Percentiles rank a stretch among this genome's conserved stretches.
Conservation (phyloP, 208 protist genomes). For the Wallacemonas sp. region DNA sequence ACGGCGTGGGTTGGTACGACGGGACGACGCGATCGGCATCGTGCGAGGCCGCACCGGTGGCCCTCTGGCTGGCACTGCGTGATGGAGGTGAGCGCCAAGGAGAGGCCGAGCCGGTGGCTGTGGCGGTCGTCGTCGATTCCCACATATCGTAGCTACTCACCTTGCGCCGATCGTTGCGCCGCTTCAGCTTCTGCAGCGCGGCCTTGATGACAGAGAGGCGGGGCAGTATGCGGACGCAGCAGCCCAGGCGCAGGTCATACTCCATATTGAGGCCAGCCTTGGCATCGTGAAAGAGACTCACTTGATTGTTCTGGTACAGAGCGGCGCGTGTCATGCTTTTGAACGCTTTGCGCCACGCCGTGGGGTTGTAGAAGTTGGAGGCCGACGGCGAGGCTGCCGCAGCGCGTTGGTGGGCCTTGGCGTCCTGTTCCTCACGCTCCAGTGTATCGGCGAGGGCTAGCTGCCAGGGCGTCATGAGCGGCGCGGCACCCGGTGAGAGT, state of each 20-base stretch:
- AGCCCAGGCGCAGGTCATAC: conserved; percentile 40
- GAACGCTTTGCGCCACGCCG: conserved; percentile 40
- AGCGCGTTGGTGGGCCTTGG: conserved; percentile 3
- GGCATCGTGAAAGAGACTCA: conserved; percentile 44
- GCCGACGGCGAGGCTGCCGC: conserved; percentile 22
- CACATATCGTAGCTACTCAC: conserved; percentile 21
- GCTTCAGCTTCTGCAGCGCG: conserved; percentile 22
- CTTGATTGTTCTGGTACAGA: conserved; percentile 33
- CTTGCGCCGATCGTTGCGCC: conserved; percentile 15
- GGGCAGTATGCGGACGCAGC: conserved; percentile 66
- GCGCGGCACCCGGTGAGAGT: background rate
- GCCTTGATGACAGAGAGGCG: conserved; percentile 56
- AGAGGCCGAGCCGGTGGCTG: background rate
- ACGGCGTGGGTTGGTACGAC: conserved; percentile 29
- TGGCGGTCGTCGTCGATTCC: conserved; percentile 16
- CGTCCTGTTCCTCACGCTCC: background rate
- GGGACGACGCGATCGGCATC: conserved; percentile 24
- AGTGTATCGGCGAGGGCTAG: conserved; percentile 3
- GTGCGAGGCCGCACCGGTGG: background rate
- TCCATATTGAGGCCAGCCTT: conserved; percentile 46
- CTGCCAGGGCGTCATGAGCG: conserved; percentile 8
- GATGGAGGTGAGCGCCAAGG: background rate
- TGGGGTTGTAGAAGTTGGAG: conserved; percentile 36
- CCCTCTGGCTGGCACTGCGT: background rate
- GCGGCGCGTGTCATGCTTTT: conserved; percentile 24